Evolutionary conservation across 2,329 filamentous ascomycete genomes (phyloP), one percentile per base, ranked within the genome.

Genomic region (Arachnomyces sp.): DNA sequence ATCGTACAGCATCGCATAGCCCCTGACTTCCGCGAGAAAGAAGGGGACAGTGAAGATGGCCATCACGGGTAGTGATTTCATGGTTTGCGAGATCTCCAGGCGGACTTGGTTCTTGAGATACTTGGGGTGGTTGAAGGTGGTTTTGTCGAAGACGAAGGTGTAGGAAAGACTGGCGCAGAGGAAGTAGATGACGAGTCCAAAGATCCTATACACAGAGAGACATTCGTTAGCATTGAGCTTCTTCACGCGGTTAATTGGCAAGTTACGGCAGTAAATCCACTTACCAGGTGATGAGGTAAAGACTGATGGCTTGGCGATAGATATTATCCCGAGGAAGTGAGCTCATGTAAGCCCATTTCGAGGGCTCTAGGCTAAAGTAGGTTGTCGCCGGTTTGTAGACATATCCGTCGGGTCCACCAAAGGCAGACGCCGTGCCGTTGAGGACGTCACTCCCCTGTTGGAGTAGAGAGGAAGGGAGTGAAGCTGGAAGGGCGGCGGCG

Each of bases 21-120:
- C 89, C 43, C 82, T 81, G 14, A 94, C 81, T 65, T 96, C 90
- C 49, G 75, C 67, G 33, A 92, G 68, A 73, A 94, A 92, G 64
- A 85, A 79, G 12, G 85, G 82, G 1, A 79, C 78, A 7, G 88
- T 95, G 60, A 89, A 73, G 43, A 90, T 49, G 37, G 88, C 76
- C 82, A 95, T 94, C 59, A 79, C 60, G 14, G 89, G 89, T 70
- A 95, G 81, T 29, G 87, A 73, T 34, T 65, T 63, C 65, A 81
- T 78, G 47, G 89, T 80, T 66, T 94, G 87, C 48, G 71, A 70
- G 55, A 96, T 94, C 63, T 96, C 90, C 54, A 88, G 76, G 44
- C 73, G 71, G 48, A 95, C 82, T 64, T 95, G 90, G 66, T 94
- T 90, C 68, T 92, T 93, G 57, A 95, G 81, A 64, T 90, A 96